Evolutionary conservation across 345 rosid species (phyloP), one percentile per base, ranked within the genome.

Genomic region (Acer negundo): DNA sequence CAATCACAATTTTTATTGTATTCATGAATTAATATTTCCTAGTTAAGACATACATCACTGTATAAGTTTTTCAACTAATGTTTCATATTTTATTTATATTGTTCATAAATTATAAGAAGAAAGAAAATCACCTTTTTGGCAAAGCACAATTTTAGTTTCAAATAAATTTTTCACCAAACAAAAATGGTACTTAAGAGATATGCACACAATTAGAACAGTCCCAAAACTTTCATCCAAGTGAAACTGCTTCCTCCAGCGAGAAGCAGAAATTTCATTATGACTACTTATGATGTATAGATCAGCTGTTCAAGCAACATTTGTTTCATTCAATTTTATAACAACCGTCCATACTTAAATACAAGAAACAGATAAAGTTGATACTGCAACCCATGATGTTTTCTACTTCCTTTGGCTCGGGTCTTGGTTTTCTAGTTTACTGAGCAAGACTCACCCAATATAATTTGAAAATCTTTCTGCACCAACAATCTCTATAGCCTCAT

Each of bases 381-480:
- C 26, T 28, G 35, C 13, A 16, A 11, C 22, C 16, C 13, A 31
- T 31, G 23, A 66, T 12, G 19, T 20, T 12, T 7, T 64, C 4
- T 31, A 42, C 38, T 59, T 12, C 46, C 70, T 23, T 28, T 62
- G 47, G 67, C 40, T 66, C 63, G 19, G 72, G 64, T 67, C 69
- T 46, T 20, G 11, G 19, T 10, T 66, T 23, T 77, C 63, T 19
- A 47, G 67, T 74, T 65, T 62, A 77, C n/a, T 10, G 17, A 22
- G 16, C 23, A 65, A 69, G 75, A 76, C 98, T 85, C 74, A 95
- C 99, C 99, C 99, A 3, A 69, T 89, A 85, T 96, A 91, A 79
- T 89, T 76, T 51, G 97, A 89, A 85, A 91, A 96, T 81, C 97
- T 87, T 87, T 94, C 98, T 38, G 88, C 84, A 76, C 99, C 98